phyloP scores from a whole-genome alignment of 169 alveolate genomes.

The Cryptosporidium bovis region DNA sequence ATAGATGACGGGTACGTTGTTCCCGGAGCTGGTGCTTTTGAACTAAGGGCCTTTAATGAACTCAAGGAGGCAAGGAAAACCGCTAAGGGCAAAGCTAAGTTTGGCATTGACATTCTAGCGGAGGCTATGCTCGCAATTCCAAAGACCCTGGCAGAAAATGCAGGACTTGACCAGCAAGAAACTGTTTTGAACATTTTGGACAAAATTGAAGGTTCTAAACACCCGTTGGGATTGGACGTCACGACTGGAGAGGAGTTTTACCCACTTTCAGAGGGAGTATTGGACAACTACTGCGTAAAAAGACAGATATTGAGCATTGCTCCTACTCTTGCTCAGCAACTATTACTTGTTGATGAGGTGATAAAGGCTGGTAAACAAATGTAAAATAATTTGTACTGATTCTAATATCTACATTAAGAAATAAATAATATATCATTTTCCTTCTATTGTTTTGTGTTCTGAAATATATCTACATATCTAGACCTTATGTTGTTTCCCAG shows the following conservation, averaged over 20 bases:
- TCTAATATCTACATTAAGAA: not conserved
- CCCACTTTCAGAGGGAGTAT: slow-evolving; percentile 92
- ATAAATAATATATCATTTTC: no score
- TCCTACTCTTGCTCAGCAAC: slow-evolving; percentile 98
- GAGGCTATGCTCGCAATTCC: slow-evolving; percentile 95
- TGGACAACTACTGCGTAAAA: slow-evolving; percentile 97
- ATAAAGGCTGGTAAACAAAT: slow-evolving; percentile 97
- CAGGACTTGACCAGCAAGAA: slow-evolving; percentile 96
- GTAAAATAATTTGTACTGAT: slow-evolving; percentile 67
- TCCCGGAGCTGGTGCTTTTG: slow-evolving; percentile 99
- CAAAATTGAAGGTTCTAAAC: slow-evolving; percentile 84
- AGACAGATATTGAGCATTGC: slow-evolving; percentile 94
- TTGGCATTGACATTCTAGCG: slow-evolving; percentile 96
- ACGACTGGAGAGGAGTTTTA: slow-evolving; percentile 92
- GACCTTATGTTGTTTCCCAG: slow-evolving; percentile 18
- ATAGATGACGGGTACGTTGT: slow-evolving; percentile 93
- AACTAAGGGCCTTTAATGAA: slow-evolving; percentile 90
- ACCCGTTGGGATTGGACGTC: slow-evolving; percentile 95
- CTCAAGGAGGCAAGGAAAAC: slow-evolving; percentile 84
- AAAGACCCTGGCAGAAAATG: slow-evolving; percentile 95
- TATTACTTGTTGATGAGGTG: slow-evolving; percentile 97
- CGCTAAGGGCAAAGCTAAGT: slow-evolving; percentile 93
- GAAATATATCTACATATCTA: slow-evolving; percentile 67
- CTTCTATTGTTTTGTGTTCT: slow-evolving; percentile 14
- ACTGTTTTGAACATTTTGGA: slow-evolving; percentile 89